A percentile compares a stretch with the other conserved stretches of the same genome.
Conservation (phyloP, 78 protist species). For the Pigoraptor vietnamica region DNA sequence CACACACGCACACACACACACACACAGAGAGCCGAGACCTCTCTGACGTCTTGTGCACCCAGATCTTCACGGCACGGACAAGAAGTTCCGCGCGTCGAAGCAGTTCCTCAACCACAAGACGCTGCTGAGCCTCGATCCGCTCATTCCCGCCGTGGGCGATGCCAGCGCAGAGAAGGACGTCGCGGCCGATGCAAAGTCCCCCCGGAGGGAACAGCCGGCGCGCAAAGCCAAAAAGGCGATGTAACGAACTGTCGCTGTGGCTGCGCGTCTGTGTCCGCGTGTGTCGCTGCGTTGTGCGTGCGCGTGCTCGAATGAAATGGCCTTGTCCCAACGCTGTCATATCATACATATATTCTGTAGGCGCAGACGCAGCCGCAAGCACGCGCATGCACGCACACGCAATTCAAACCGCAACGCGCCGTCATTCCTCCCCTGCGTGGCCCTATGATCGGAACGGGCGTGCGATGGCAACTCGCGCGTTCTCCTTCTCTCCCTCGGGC, state of each 20-base stretch:
- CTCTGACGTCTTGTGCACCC: too few species aligned
- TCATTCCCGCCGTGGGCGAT: too few species aligned
- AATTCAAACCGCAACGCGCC: too few species aligned
- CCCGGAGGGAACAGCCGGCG: not conserved
- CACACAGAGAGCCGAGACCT: not conserved
- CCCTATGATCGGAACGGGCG: not conserved
- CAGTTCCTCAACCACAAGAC: constrained; percentile 2
- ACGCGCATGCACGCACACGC: not conserved
- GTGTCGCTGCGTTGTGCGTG: too few species aligned
- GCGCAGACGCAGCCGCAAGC: not conserved
- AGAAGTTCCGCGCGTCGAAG: not conserved
- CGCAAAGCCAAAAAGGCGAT: not conserved
- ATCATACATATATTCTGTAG: not conserved
- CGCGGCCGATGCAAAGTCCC: not conserved
- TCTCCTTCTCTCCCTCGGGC: not conserved
- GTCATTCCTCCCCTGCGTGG: too few species aligned
- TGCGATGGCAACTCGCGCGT: not conserved
- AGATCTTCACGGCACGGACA: constrained; percentile 2
- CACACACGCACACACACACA: not conserved
- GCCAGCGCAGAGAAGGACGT: too few species aligned
- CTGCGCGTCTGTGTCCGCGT: too few species aligned
- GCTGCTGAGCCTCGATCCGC: not conserved
- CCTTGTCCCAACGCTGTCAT: too few species aligned
- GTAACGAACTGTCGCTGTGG: not conserved
- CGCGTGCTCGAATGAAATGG: too few species aligned